Evolutionary conservation across 2,329 filamentous ascomycete species (phyloP).

Genomic region (Aspergillus luchuensis): DNA sequence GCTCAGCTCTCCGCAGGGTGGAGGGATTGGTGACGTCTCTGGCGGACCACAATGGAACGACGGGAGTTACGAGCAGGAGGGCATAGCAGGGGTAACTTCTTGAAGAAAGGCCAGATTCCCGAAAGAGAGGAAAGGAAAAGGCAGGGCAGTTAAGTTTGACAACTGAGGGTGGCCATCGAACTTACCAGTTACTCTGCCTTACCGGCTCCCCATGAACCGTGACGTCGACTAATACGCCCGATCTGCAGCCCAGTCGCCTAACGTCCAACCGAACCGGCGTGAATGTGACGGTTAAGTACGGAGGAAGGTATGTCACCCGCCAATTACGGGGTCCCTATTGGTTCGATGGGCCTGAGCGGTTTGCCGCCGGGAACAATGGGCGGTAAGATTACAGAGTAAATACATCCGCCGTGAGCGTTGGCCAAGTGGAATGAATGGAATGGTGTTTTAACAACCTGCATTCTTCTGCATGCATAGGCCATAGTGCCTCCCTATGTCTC

Average conservation of each 20-base stretch:
- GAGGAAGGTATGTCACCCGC: not conserved
- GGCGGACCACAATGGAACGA: not conserved
- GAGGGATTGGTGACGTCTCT: slow-evolving; percentile 4
- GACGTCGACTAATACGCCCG: slow-evolving; percentile 7
- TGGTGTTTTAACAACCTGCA: not conserved
- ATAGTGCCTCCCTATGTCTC: not conserved
- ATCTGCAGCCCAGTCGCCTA: not conserved
- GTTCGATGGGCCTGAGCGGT: not conserved
- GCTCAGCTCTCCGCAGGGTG: slow-evolving; percentile 14
- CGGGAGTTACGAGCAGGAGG: not conserved
- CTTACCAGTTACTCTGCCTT: not conserved
- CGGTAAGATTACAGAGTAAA: not conserved
- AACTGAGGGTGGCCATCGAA: slow-evolving; percentile 2
- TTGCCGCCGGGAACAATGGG: not conserved
- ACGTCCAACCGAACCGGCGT: too few species aligned
- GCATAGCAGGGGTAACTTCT: not conserved
- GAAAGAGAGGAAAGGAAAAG: not conserved
- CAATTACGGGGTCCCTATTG: not conserved
- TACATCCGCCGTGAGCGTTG: not conserved
- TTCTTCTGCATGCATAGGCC: not conserved
- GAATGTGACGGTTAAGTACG: too few species aligned
- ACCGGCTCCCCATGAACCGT: slow-evolving; percentile 5
- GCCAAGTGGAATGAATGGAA: not conserved
- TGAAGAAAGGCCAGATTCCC: not conserved
- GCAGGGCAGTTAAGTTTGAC: not conserved